Base-by-base conservation (phyloP, 148 eudicot genomes). In the Persicaria tinctoria region DNA sequence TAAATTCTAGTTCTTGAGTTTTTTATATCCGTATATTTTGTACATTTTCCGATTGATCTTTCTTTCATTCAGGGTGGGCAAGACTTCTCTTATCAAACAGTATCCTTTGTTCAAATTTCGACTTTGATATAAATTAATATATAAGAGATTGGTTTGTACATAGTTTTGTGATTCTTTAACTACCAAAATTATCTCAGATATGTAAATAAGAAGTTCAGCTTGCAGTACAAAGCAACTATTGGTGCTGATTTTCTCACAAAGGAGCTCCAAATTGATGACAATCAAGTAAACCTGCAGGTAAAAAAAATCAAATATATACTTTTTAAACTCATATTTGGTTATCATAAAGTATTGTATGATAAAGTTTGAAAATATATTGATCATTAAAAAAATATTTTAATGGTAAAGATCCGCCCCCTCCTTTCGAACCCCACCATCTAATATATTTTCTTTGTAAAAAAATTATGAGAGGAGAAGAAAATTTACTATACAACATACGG, bases 191-290 rank as follows among this genome's bases (percentile, higher is more conserved):
- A 16, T 2, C 49, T 11, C 18, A 91, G 97, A 79, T 91, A 91
- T 72, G 92, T 85, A 55, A 82, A 82, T 48, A 83, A 84, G 54
- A 91, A 84, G 81, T 91, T 89, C 80, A 87, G 82, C 74, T 80
- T 83, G 68, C 93, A 87, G 46, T 89, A 87, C 78, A 91, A 89
- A 79, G 89, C 93, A 32, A 91, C 97, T 13, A 89, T 91, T 68
- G 97, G 97, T 41, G 97, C 97, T 78, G 97, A 91, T 80, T 89
- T 91, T 79, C 79, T 83, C 46, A 86, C 97, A 12, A 91, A 82
- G 77, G 91, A 86, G 64, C 76, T 91, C 16, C 86, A 86, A 70
- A 75, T 88, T 45, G 92, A 89, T 53, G 90, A 80, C 71, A 82
- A 81, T 51, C 77, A 77, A 13, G 83, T 85, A 74, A 91, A 84